Evolutionary conservation across 257 asterid genomes (phyloP), one percentile per base, ranked within the genome.

Genomic region (Mitragyna speciosa): DNA sequence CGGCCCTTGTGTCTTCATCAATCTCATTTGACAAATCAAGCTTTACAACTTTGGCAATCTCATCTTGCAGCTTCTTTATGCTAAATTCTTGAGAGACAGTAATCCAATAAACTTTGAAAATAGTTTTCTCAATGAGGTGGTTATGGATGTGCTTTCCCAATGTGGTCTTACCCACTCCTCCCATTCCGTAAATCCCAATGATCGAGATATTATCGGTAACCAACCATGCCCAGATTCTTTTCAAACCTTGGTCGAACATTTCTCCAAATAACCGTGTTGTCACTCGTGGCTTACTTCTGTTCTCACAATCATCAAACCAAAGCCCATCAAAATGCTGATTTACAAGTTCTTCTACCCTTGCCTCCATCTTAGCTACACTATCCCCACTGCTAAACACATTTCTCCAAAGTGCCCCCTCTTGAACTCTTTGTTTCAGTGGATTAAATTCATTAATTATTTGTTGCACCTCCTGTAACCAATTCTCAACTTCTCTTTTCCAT

Each of bases 151-250:
- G 72, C 47, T 67, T 67, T 15, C n/a, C 72, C 72, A 67, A 31
- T 61, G 67, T 61, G 9, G 67, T 61, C 67, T 61, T 61, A 9
- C 67, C 67, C 14, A 61, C 67, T n/a, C 67, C 67, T n/a, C 33
- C 67, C 67, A 61, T 61, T 31, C 67, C 67, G 16, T n/a, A n/a
- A 61, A 26, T 67, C 45, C 72, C 72, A 67, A 67, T 67, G 45
- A 11, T 67, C 14, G 72, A 67, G 24, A 67, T 67, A 33, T 19
- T 12, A 12, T 31, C 45, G 0, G 10, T 33, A 2, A 30, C 45
- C 10, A 67, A 67, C 10, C 72, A 67, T 33, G 22, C n/a, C 47
- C 22, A 67, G 8, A 67, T 67, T 31, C 11, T 33, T 12, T 67
- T 16, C 72, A 33, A 31, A 67, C 11, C 14, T 67, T 16, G 10